These are phyloP conservation scores for Botrytis squamosa DNA, from an alignment of 2,329 filamentous ascomycete genomes.

Conservation along the genomic window DNA sequence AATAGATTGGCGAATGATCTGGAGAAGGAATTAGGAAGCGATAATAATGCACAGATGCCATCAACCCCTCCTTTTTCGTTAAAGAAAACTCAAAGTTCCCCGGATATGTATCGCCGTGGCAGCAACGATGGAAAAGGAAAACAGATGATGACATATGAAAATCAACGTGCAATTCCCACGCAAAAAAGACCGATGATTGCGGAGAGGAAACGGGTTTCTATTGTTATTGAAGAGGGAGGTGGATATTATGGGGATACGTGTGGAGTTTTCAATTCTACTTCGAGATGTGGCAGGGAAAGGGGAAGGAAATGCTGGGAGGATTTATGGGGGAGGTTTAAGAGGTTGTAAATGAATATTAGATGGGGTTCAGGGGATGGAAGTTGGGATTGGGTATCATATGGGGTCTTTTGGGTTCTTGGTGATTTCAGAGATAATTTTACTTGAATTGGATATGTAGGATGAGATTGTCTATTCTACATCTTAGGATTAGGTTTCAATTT, in stretches of 20 bases:
- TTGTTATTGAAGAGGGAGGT: background rate
- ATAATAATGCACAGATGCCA: accelerated
- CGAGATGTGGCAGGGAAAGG: background rate
- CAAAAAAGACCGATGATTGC: background rate
- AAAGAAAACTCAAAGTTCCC: background rate
- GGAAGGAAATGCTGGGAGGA: background rate
- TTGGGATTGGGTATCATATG: background rate
- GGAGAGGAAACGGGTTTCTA: background rate
- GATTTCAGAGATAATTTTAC: background rate
- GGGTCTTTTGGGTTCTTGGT: background rate
- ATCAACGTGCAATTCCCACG: background rate
- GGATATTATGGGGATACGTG: background rate
- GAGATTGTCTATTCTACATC: accelerated
- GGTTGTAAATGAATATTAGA: background rate
- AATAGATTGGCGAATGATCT: accelerated
- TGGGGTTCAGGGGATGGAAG: background rate
- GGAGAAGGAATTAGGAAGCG: accelerated
- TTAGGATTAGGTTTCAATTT: background rate
- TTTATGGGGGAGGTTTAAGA: background rate
- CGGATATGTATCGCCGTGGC: accelerated
- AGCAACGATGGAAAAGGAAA: background rate
- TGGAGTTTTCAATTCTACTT: background rate
- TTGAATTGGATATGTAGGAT: background rate
- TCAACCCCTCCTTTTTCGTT: accelerated
- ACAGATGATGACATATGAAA: background rate